Conservation (phyloP, 305 asterid genomes). For the Nicotiana rustica region DNA sequence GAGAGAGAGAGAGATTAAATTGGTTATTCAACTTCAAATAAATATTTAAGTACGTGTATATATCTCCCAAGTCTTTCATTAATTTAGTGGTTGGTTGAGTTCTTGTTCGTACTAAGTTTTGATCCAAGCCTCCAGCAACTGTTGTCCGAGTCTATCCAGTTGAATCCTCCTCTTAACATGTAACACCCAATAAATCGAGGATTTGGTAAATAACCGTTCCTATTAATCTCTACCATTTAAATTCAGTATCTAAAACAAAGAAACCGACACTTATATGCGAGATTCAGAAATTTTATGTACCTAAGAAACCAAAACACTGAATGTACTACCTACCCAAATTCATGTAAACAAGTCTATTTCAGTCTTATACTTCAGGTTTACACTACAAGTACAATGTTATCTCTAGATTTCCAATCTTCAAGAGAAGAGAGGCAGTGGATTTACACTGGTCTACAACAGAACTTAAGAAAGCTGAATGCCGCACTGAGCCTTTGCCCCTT, state of each 20-base stretch:
- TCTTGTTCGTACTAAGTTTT: not conserved
- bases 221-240: not conserved
- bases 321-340: not conserved
- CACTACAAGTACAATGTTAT: not conserved
- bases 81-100: constrained; percentile 22
- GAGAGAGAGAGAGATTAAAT: not conserved
- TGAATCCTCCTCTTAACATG: constrained; percentile 16
- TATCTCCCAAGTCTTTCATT: not conserved
- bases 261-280: not conserved
- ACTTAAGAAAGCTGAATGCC: not conserved
- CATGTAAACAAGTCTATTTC: not conserved
- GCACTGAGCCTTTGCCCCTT: not conserved
- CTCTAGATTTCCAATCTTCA: constrained; percentile 11
- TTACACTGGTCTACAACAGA: constrained; percentile 22
- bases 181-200: constrained; percentile 4
- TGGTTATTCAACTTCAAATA: constrained; percentile 21
- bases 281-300: not conserved
- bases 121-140: constrained; percentile 14
- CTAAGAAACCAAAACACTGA: not conserved
- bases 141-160: constrained; percentile 15
- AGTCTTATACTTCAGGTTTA: not conserved
- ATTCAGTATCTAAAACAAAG: constrained; percentile 15
- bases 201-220: constrained; percentile 24
- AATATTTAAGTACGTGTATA: not conserved
- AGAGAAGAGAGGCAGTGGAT: constrained; percentile 11